These are phyloP conservation scores for Botrytis galanthina DNA, from an alignment of 2,329 filamentous ascomycete species.

Conservation along the genomic window DNA sequence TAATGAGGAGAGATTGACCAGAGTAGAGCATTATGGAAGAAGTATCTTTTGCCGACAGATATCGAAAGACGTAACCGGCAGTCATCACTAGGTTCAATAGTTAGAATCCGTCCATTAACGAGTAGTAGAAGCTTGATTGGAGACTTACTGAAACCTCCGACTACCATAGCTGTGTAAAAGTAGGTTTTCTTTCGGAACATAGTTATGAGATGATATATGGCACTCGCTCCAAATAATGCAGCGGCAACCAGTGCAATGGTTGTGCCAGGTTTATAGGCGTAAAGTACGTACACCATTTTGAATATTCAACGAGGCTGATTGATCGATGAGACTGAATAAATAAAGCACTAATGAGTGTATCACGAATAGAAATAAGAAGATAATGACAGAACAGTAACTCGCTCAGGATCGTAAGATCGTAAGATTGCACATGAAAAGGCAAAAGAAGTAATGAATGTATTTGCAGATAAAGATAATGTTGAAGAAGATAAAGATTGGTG, in stretches of 20 bases:
- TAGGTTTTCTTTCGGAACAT: neutral
- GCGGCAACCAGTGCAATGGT: neutral
- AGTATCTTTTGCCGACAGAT: conserved; percentile 29
- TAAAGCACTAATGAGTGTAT: neutral
- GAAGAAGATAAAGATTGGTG: neutral
- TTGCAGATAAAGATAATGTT: neutral
- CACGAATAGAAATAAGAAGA: neutral
- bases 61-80: conserved; percentile 25
- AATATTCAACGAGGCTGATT: neutral
- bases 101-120: neutral
- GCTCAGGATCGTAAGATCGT: neutral
- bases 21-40: conserved; percentile 38
- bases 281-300: neutral
- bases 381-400: neutral
- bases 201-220: neutral
- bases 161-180: conserved; percentile 1
- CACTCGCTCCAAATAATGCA: neutral
- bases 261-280: neutral
- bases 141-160: neutral
- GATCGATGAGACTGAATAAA: neutral
- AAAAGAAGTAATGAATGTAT: neutral
- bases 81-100: conserved; percentile 28
- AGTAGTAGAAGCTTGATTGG: neutral
- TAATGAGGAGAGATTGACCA: conserved; percentile 32
- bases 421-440: neutral